A percentile compares a stretch with the other conserved stretches of the same genome.
Conservation (phyloP, 257 asterid genomes). For the Knoxia roxburghii region DNA sequence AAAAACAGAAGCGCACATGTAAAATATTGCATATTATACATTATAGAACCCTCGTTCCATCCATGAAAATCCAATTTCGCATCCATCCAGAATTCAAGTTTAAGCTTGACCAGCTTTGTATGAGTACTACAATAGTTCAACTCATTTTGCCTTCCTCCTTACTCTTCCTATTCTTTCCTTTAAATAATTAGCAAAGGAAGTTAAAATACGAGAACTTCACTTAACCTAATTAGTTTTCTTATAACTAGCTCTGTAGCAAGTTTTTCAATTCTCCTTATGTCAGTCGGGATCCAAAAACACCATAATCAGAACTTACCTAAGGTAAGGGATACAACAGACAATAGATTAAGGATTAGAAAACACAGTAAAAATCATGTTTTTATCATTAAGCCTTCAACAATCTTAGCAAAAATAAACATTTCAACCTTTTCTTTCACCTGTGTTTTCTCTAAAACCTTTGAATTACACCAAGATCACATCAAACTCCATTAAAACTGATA, state of each 20-base stretch:
- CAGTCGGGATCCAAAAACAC: background rate
- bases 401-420: background rate
- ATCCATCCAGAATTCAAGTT: slow-evolving; percentile 1
- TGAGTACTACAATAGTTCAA: background rate
- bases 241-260: background rate
- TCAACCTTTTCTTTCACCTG: background rate
- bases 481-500: background rate
- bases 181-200: background rate
- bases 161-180: background rate
- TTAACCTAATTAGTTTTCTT: background rate
- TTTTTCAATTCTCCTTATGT: background rate
- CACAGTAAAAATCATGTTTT: slow-evolving; percentile 1
- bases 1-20: slow-evolving; percentile 5
- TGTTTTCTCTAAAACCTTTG: background rate
- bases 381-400: background rate
- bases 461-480: slow-evolving; percentile 1
- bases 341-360: background rate
- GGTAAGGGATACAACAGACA: background rate
- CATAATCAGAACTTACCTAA: background rate
- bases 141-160: background rate
- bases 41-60: background rate
- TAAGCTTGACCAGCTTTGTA: slow-evolving; percentile 2
- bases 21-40: background rate
- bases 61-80: background rate
- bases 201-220: background rate